A percentile compares a stretch with the other conserved stretches of the same genome.
Conservation (phyloP, 2,329 filamentous ascomycete genomes). For the Claviceps sp. region DNA sequence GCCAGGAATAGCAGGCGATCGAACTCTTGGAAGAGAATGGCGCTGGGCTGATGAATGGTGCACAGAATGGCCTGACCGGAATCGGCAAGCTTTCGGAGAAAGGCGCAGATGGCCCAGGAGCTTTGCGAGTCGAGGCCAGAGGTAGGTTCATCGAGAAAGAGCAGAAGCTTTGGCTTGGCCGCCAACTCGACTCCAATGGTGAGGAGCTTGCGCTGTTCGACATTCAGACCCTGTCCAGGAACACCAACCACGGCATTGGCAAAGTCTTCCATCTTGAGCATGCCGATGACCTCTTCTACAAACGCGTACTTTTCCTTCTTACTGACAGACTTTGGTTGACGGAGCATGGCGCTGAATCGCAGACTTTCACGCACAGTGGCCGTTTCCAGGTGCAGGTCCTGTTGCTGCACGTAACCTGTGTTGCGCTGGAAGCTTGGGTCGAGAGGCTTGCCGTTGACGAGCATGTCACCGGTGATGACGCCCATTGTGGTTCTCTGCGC, state of each 20-base stretch:
- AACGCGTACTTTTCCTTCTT: constrained; percentile 45
- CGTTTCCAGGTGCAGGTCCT: constrained; percentile 44
- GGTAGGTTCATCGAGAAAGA: constrained; percentile 51
- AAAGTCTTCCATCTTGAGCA: constrained; percentile 55
- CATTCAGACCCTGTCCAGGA: constrained; percentile 46
- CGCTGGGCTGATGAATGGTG: constrained; percentile 42
- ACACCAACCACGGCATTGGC: constrained; percentile 52
- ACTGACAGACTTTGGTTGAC: constrained; percentile 40
- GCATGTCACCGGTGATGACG: constrained; percentile 51
- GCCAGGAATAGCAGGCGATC: constrained; percentile 52
- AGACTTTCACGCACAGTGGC: constrained; percentile 42
- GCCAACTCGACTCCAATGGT: constrained; percentile 48
- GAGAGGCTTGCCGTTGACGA: constrained; percentile 46
- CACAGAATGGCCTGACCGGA: constrained; percentile 40
- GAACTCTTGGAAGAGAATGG: constrained; percentile 40
- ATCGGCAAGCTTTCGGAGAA: constrained; percentile 47
- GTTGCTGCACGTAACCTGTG: constrained; percentile 55
- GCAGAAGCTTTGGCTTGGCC: constrained; percentile 41
- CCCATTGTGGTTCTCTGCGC: constrained; percentile 43
- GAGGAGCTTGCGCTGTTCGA: constrained; percentile 48
- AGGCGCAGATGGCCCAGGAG: constrained; percentile 49
- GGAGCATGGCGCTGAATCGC: constrained; percentile 41
- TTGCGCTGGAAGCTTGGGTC: constrained; percentile 49
- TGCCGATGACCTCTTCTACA: constrained; percentile 51
- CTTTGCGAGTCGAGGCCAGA: constrained; percentile 49